Conservation (phyloP, 2,329 filamentous ascomycete genomes). For the Cladorrhinum sp. region DNA sequence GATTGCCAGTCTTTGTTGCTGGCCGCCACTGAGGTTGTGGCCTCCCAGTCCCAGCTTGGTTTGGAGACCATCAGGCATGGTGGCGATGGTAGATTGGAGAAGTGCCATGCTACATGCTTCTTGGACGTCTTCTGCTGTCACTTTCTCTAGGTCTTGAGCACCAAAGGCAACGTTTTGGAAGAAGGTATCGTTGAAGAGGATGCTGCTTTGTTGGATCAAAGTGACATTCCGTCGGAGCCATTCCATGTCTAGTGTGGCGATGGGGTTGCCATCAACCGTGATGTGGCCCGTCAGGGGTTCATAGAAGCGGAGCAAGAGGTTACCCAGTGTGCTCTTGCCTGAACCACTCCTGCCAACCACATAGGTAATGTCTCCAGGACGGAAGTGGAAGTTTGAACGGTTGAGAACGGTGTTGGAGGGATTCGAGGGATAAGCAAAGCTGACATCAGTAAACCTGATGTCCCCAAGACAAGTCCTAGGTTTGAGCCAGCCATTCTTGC, state of each 20-base stretch:
- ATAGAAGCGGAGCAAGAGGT: constrained; percentile 78
- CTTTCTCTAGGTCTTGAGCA: constrained; percentile 44
- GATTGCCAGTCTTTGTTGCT: constrained; percentile 77
- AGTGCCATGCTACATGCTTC: constrained; percentile 64
- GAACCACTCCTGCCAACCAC: constrained; percentile 85
- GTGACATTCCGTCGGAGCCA: constrained; percentile 80
- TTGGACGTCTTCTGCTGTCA: constrained; percentile 54
- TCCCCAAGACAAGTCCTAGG: constrained; percentile 56
- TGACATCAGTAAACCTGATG: constrained; percentile 68
- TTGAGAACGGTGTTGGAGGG: constrained; percentile 58
- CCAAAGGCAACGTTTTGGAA: constrained; percentile 77
- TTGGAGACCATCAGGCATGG: constrained; percentile 67
- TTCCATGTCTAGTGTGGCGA: constrained; percentile 59
- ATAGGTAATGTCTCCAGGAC: constrained; percentile 70
- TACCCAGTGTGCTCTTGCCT: constrained; percentile 85
- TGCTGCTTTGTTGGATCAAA: constrained; percentile 76
- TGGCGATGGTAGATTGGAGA: constrained; percentile 63
- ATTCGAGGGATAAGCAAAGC: constrained; percentile 76
- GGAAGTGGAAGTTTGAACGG: constrained; percentile 65
- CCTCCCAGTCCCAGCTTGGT: constrained; percentile 71
- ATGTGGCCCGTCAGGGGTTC: constrained; percentile 63
- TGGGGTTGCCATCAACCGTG: constrained; percentile 61
- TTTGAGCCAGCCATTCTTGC: constrained; percentile 19
- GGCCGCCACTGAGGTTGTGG: constrained; percentile 74
- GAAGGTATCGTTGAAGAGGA: constrained; percentile 79